These are phyloP conservation scores for Paxillus ammoniavirescens DNA, from an alignment of 768 basidiomycete species.

Conservation along the genomic window DNA sequence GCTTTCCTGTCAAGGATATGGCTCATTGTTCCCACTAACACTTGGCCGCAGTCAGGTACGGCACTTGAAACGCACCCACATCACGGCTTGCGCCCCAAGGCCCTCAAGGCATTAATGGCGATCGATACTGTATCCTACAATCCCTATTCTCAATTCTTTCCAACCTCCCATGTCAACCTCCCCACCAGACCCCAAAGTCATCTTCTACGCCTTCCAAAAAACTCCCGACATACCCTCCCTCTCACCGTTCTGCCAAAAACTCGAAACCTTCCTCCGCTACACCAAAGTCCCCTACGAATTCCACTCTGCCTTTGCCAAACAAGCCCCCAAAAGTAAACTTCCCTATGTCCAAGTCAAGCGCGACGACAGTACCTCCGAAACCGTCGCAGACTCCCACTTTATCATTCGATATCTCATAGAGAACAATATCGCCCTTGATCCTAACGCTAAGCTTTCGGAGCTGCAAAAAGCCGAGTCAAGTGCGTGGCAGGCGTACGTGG, in stretches of 20 bases:
- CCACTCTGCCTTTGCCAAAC: neutral
- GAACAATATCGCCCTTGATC: neutral
- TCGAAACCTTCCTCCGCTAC: conserved; percentile 6
- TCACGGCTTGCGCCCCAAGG: no score
- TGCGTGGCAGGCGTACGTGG: no score
- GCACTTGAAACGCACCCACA: no score
- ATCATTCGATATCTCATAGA: conserved; percentile 4
- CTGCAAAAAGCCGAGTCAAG: neutral
- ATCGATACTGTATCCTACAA: no score
- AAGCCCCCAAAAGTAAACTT: conserved; percentile 8
- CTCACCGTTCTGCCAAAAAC: conserved; percentile 10
- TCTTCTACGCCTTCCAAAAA: conserved; percentile 5
- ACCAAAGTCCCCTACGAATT: neutral
- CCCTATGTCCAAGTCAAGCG: conserved; percentile 1
- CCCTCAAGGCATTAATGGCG: no score
- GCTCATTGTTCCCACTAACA: no score
- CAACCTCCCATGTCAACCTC: no score
- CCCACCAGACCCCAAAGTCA: neutral
- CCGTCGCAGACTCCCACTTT: conserved; percentile 8
- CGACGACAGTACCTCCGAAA: neutral
- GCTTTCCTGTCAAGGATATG: no score
- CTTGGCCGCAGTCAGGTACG: no score
- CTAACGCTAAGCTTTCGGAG: neutral
- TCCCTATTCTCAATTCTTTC: no score
- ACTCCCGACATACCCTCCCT: neutral